A percentile compares a stretch with the other conserved stretches of the same genome.
phyloP scores from a whole-genome alignment of 1,284 basidiomycete genomes.

The Pascua guehoae region DNA sequence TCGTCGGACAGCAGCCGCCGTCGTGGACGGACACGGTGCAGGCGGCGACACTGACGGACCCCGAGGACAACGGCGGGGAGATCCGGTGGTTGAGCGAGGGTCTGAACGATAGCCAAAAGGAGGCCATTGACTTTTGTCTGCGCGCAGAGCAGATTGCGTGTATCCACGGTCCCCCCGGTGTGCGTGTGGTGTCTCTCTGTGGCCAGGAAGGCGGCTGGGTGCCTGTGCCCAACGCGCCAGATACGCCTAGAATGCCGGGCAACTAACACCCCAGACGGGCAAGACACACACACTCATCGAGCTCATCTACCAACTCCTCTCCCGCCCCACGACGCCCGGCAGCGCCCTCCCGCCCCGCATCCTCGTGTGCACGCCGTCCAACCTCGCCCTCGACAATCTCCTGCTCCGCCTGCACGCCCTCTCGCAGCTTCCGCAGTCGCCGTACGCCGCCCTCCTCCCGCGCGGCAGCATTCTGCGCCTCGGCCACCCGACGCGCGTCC shows the following conservation, averaged over 20 bases:
- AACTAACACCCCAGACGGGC: conserved; percentile 56
- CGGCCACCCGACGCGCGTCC: conserved; percentile 89
- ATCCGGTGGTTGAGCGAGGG: conserved; percentile 70
- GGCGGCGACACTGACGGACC: conserved; percentile 7
- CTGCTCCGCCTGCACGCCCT: conserved; percentile 64
- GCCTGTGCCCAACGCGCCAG: no score
- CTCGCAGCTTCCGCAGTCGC: conserved; percentile 14
- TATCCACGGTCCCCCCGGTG: conserved; percentile 94
- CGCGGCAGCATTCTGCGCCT: conserved; percentile 63
- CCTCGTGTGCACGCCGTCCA: conserved; percentile 53
- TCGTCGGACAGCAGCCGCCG: conserved; percentile 57
- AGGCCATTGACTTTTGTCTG: conserved; percentile 56
- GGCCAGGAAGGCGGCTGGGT: neutral
- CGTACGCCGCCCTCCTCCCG: conserved; percentile 38
- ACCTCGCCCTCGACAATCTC: conserved; percentile 66
- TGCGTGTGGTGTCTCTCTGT: conserved; percentile 35
- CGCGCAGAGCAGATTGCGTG: conserved; percentile 68
- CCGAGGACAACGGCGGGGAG: conserved; percentile 20
- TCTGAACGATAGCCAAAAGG: conserved; percentile 79
- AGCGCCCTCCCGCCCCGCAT: conserved; percentile 51
- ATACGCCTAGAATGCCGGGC: neutral
- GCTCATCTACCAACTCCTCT: conserved; percentile 76
- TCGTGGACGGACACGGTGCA: conserved; percentile 19
- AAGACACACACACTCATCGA: conserved; percentile 92
- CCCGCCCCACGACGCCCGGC: conserved; percentile 23